Evolutionary conservation across 495 filamentous ascomycete genomes (phyloP).

Genomic region (Alectoria sarmentosa): DNA sequence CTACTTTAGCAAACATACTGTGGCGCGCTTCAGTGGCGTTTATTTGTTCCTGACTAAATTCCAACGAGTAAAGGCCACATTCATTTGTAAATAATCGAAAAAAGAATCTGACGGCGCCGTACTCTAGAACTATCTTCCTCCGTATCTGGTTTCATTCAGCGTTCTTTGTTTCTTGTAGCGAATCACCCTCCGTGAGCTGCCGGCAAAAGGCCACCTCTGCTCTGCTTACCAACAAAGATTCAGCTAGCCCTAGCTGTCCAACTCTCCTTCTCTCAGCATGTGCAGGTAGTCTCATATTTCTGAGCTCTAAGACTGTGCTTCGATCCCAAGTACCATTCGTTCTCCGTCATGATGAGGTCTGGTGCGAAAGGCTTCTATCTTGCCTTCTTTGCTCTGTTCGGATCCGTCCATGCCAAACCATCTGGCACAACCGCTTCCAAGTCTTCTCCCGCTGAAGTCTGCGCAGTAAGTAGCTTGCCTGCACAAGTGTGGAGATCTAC

Average conservation of each 20-base stretch:
- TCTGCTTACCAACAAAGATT: conserved; percentile 12
- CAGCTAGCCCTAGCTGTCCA: not conserved
- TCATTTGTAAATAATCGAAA: not conserved
- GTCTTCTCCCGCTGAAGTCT: conserved; percentile 45
- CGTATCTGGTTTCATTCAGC: not conserved
- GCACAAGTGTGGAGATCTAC: not conserved
- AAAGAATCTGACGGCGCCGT: not conserved
- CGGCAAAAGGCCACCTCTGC: conserved; percentile 8
- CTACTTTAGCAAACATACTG: not conserved
- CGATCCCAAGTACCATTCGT: not conserved
- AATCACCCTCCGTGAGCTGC: not conserved
- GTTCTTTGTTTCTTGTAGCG: not conserved
- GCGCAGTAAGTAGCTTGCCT: conserved; percentile 48
- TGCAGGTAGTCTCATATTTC: not conserved
- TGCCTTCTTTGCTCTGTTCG: conserved; percentile 66
- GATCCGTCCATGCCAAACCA: conserved; percentile 38
- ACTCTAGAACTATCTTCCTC: not conserved
- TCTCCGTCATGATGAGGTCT: conserved; percentile 49
- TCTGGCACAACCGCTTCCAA: conserved; percentile 36
- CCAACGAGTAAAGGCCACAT: not conserved
- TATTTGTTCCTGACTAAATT: conserved; percentile 1
- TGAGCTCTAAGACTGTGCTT: not conserved
- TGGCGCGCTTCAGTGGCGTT: conserved; percentile 7
- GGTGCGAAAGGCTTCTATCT: conserved; percentile 65
- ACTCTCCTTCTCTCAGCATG: not conserved